Conservation (phyloP, 805 yeast genomes). For the Candida anglica region DNA sequence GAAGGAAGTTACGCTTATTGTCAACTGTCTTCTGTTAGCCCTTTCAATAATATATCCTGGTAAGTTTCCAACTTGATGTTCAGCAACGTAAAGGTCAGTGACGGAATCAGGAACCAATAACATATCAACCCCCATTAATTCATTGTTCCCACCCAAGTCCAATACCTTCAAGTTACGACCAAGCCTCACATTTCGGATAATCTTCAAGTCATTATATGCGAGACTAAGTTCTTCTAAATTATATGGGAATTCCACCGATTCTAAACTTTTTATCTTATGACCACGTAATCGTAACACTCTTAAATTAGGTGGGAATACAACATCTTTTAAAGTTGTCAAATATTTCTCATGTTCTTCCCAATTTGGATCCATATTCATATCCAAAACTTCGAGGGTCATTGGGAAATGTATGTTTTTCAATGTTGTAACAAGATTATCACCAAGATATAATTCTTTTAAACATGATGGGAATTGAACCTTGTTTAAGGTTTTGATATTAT, state of each 20-base stretch:
- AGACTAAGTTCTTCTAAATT: slow-evolving; percentile 27
- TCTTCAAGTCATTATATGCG: slow-evolving; percentile 35
- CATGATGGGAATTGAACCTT: slow-evolving; percentile 37
- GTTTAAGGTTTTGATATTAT: slow-evolving; percentile 42
- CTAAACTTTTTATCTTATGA: slow-evolving; percentile 36
- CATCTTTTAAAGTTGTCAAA: slow-evolving; percentile 39
- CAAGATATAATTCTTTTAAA: slow-evolving; percentile 32
- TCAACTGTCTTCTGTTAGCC: slow-evolving; percentile 32
- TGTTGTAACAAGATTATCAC: slow-evolving; percentile 42
- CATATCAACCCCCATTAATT: slow-evolving; percentile 33
- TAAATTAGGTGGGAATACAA: slow-evolving; percentile 31
- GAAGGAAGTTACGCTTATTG: slow-evolving; percentile 11
- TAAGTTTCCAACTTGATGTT: slow-evolving; percentile 28
- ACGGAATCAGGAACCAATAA: slow-evolving; percentile 35
- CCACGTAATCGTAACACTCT: slow-evolving; percentile 34
- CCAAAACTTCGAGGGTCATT: slow-evolving; percentile 31
- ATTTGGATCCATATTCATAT: slow-evolving; percentile 40
- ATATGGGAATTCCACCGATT: slow-evolving; percentile 36
- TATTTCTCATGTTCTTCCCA: slow-evolving; percentile 38
- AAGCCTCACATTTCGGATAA: slow-evolving; percentile 33
- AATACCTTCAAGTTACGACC: slow-evolving; percentile 29
- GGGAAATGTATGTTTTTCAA: slow-evolving; percentile 42
- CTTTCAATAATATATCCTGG: slow-evolving; percentile 36
- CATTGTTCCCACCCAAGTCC: slow-evolving; percentile 41
- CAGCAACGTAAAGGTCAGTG: slow-evolving; percentile 31